A percentile compares a stretch with the other conserved stretches of the same genome.
phyloP scores from a whole-genome alignment of 805 yeast genomes.

The Teunomyces cretensis region DNA sequence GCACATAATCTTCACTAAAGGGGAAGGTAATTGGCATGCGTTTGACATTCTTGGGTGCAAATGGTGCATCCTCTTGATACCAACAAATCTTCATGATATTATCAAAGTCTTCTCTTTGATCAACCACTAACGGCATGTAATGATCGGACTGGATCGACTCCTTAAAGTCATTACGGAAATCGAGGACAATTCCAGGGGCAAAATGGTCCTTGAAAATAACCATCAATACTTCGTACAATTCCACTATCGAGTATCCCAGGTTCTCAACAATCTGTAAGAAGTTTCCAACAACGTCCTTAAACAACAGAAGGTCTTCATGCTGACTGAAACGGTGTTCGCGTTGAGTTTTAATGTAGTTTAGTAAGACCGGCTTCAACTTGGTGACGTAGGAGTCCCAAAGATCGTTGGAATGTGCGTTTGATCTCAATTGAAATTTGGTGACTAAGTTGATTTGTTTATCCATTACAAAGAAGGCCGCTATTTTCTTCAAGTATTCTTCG shows the following conservation, averaged over 20 bases:
- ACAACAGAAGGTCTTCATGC: conserved; percentile 42
- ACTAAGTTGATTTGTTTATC: conserved; percentile 67
- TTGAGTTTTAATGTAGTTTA: conserved; percentile 41
- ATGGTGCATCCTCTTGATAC: conserved; percentile 55
- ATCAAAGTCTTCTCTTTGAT: conserved; percentile 57
- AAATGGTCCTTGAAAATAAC: conserved; percentile 56
- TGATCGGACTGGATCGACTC: conserved; percentile 73
- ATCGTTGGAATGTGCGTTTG: conserved; percentile 62
- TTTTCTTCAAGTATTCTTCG: conserved; percentile 55
- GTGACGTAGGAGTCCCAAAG: conserved; percentile 71
- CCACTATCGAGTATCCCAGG: conserved; percentile 57
- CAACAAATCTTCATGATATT: conserved; percentile 66
- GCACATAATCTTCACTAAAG: conserved; percentile 84
- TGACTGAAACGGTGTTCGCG: conserved; percentile 31
- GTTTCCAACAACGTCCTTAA: conserved; percentile 65
- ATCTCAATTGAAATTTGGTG: conserved; percentile 63
- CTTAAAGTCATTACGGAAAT: conserved; percentile 61
- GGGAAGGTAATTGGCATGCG: conserved; percentile 68
- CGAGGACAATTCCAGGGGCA: conserved; percentile 52
- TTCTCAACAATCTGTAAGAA: conserved; percentile 77
- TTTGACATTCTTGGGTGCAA: conserved; percentile 44
- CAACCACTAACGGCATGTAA: conserved; percentile 80
- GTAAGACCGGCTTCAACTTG: conserved; percentile 59
- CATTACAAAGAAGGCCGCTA: conserved; percentile 74
- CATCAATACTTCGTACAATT: conserved; percentile 62